These are phyloP conservation scores for Diplodia corticola DNA, from an alignment of 2,329 filamentous ascomycete species.

Conservation along the genomic window DNA sequence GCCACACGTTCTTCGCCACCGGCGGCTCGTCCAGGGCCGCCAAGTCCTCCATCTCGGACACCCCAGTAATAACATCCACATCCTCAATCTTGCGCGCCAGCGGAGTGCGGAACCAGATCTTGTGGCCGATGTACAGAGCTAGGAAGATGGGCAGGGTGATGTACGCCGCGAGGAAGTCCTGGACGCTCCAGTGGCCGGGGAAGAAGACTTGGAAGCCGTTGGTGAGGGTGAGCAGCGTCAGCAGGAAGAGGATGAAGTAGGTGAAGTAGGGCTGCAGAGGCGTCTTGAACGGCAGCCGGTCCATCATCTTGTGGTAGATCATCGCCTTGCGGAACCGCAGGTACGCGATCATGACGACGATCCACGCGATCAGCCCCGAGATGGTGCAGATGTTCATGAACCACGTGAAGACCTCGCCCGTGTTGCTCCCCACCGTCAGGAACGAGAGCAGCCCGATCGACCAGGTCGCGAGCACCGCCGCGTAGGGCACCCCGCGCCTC, in stretches of 20 bases:
- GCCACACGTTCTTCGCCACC: slow-evolving; percentile 36
- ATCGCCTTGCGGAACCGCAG: slow-evolving; percentile 54
- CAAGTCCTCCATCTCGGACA: slow-evolving; percentile 40
- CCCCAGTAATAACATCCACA: slow-evolving; percentile 38
- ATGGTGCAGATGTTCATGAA: slow-evolving; percentile 69
- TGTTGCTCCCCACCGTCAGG: slow-evolving; percentile 49
- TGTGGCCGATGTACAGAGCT: slow-evolving; percentile 38
- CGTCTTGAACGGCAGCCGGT: not conserved
- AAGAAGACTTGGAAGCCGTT: slow-evolving; percentile 6
- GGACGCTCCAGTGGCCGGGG: not conserved
- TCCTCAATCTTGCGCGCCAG: slow-evolving; percentile 33
- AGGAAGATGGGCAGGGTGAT: slow-evolving; percentile 40
- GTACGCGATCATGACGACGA: slow-evolving; percentile 57
- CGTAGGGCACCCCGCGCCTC: slow-evolving; percentile 67
- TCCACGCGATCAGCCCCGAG: slow-evolving; percentile 57
- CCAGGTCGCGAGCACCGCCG: slow-evolving; percentile 59
- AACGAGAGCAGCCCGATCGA: slow-evolving; percentile 45
- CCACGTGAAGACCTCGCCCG: slow-evolving; percentile 61
- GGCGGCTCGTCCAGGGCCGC: slow-evolving; percentile 37
- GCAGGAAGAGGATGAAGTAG: not conserved
- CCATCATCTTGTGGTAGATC: slow-evolving; percentile 48
- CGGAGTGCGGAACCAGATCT: slow-evolving; percentile 32
- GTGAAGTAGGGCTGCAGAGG: not conserved
- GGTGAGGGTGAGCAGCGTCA: not conserved
- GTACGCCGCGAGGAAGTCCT: slow-evolving; percentile 4